Conservation (phyloP, 768 basidiomycete species). For the Suillus ampliporus region DNA sequence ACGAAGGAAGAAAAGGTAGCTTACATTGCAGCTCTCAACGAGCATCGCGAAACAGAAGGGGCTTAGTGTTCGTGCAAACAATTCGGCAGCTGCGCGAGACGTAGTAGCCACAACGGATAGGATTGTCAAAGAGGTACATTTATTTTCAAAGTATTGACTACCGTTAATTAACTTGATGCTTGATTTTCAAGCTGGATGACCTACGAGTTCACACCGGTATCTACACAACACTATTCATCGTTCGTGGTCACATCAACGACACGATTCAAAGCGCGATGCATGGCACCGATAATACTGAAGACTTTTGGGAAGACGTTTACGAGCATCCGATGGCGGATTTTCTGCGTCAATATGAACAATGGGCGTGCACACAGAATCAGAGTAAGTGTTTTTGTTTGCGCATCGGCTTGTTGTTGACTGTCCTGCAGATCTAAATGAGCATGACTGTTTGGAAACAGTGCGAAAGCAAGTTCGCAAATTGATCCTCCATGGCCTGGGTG, state of each 20-base stretch:
- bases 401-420: too few relatives aligned
- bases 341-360: slow-evolving; percentile 17
- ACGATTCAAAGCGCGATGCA: slow-evolving; percentile 10
- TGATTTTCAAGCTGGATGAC: slow-evolving; percentile 15
- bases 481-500: slow-evolving; percentile 16
- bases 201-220: slow-evolving; percentile 4
- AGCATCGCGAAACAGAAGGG: slow-evolving; percentile 1
- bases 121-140: slow-evolving; percentile 3
- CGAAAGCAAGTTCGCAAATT: slow-evolving; percentile 10
- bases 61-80: slow-evolving; percentile 4
- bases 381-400: too few relatives aligned
- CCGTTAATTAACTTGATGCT: too few relatives aligned
- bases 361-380: slow-evolving; percentile 15
- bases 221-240: slow-evolving; percentile 13
- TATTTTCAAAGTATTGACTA: too few relatives aligned
- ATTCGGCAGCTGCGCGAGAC: slow-evolving; percentile 6
- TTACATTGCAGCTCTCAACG: background rate
- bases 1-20: background rate
- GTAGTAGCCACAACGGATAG: background rate
- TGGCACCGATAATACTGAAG: slow-evolving; percentile 12
- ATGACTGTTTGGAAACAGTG: slow-evolving; percentile 5
- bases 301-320: slow-evolving; percentile 13
- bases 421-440: background rate
- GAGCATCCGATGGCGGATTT: background rate
- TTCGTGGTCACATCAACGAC: slow-evolving; percentile 17